Base-by-base conservation (phyloP, 768 basidiomycete genomes). In the Pholiota molesta region DNA sequence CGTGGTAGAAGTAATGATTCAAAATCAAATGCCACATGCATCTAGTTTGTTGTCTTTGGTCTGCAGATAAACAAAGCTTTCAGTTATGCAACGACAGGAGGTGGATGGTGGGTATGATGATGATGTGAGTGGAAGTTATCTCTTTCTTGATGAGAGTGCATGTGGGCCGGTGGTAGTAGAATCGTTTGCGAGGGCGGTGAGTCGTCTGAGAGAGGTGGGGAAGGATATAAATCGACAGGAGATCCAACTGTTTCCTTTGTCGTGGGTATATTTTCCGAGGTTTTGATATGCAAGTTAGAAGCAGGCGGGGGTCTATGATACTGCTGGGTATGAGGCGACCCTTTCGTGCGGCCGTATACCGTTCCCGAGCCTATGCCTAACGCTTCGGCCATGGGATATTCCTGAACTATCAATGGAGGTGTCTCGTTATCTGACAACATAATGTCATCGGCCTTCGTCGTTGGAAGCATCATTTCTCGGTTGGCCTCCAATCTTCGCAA, bases 401-500 rank as follows among this genome's bases (percentile, higher is more conserved):
- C 66, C 9, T 60, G 51, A 51, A 56, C 47, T 14, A 65, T 26
- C 57, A 69, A 66, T 21, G 77, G 73, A 29, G 77, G 78, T 6
- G 75, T 75, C 26, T 79, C 76, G 11, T 74, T 74, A 26, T 78
- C 82, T 10, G 69, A 73, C 74, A 86, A 74, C 56, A 89, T 70
- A 39, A 77, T 74, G 17, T 81, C 77, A 56, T 94, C 92, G 60
- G 73, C 79, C 67, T 85, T 85, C 19, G 89, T 89, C 23, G 79
- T 84, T 0, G 93, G 93, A 26, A 95, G 77, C 73, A 85, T 79
- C 70, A 91, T 71, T 35, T 89, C 87, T 57, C 86, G 80, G 37
- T 84, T 83, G 2, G 89, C 91, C 68, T 92, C 90, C 17, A 93
- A 85, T 59, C 91, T 79, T 61, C 90, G 80, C 79, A 94, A 83